Evolutionary conservation across 192 early-diverging fungal species (phyloP), one percentile per base, ranked within the genome.

Genomic region (Coemansia sp.): DNA sequence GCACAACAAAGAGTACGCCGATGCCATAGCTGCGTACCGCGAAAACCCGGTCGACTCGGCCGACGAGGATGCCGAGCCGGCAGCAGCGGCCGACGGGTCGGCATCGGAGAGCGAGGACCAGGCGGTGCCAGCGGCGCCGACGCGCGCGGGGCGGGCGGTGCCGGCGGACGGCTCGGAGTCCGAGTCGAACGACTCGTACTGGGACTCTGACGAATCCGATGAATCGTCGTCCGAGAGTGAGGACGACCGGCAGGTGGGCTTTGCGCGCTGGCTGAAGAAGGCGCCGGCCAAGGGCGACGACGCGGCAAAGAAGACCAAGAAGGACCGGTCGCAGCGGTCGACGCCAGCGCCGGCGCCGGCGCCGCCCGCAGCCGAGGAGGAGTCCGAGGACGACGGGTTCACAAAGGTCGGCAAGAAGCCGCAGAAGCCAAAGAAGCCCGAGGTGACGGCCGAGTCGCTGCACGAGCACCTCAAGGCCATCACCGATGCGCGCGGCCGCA

Each of bases 401-500:
- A 83, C 83, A 8, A 68, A 82, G 28, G 86, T 87, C 35, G 88
- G 84, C 36, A 83, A 84, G 65, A 78, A 77, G 28, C 85, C 85
- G 62, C 84, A 84, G 75, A 75, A 75, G 27, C 84, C 74, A 34
- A 67, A 72, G 39, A 63, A 78, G 50, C 70, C 67, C 23, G 85
- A 84, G 55, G 63, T 86, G 35, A 85, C 84, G 25, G 67, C 79
- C 10, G 85, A 89, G 32, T 86, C 88, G 51, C 70, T 99, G 41
- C 89, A 90, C 79, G 87, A 93, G 76, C 81, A 85, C 54, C 81
- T 99, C 45, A 67, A 64, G 36, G 88, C 90, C 55, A 75, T 97
- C 22, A 45, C 85, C 41, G 85, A 86, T 35, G 81, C 90, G 38
- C 85, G 97, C 59, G 97, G 97, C 35, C 94, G 95, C 79, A 97